These are phyloP conservation scores for Protomyces arabidopsidicola DNA, from an alignment of 1,139 yeast species.

Conservation along the genomic window DNA sequence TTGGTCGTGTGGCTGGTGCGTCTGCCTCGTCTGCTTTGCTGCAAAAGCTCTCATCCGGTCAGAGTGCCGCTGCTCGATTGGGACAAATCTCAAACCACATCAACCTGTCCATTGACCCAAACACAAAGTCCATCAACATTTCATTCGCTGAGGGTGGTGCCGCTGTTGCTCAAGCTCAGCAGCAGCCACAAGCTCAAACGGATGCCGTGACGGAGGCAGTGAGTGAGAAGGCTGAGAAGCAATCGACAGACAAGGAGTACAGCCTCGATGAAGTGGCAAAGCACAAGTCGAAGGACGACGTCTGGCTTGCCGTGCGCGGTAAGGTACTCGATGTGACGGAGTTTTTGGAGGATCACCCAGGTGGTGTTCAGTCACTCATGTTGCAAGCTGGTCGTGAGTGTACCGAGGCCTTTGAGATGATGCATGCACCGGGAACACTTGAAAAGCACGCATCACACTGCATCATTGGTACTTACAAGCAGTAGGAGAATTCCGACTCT, in stretches of 20 bases:
- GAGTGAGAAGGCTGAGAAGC: constrained; percentile 33
- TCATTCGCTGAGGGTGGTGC: constrained; percentile 1
- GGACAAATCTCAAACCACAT: constrained; percentile 24
- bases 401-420: constrained; percentile 55
- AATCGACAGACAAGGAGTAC: constrained; percentile 37
- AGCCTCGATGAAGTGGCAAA: constrained; percentile 48
- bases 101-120: constrained; percentile 6
- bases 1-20: constrained; percentile 62
- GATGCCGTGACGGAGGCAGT: constrained; percentile 22
- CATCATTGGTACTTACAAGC: constrained; percentile 45
- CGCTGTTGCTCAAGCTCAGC: background rate
- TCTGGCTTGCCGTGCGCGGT: constrained; percentile 55
- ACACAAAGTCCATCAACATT: background rate
- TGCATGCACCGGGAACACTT: constrained; percentile 54
- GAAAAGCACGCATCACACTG: constrained; percentile 48
- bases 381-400: constrained; percentile 58
- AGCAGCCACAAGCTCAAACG: constrained; percentile 2
- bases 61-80: constrained; percentile 20
- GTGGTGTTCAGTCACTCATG: constrained; percentile 51
- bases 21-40: constrained; percentile 16
- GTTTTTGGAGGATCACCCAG: constrained; percentile 52
- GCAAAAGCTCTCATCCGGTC: constrained; percentile 5
- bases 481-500: background rate
- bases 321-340: constrained; percentile 52
- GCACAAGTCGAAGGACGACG: constrained; percentile 60